Conservation (phyloP, 2,329 filamentous ascomycete species). For the Colletotrichum tamarilloi region DNA sequence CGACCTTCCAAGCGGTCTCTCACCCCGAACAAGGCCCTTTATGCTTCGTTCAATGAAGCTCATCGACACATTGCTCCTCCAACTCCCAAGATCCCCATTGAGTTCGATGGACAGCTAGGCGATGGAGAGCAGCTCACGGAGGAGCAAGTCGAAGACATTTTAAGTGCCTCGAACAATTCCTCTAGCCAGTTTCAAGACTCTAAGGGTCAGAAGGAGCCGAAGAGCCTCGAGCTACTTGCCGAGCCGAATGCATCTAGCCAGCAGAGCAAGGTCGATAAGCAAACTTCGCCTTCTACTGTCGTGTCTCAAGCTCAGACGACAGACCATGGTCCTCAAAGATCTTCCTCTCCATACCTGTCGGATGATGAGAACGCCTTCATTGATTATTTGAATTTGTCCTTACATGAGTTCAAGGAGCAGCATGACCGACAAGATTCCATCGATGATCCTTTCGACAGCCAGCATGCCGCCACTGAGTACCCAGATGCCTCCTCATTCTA, state of each 20-base stretch:
- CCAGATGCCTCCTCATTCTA: slow-evolving; percentile 30
- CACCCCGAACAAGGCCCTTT: slow-evolving; percentile 31
- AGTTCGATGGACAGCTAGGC: not conserved
- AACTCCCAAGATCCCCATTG: slow-evolving; percentile 6
- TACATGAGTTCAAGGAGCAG: not conserved
- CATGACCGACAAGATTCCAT: not conserved
- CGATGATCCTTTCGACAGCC: slow-evolving; percentile 1
- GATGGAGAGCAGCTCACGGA: not conserved
- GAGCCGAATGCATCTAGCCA: not conserved
- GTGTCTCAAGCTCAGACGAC: not conserved
- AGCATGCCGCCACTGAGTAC: not conserved
- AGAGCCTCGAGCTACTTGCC: not conserved
- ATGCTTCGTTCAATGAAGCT: slow-evolving; percentile 31
- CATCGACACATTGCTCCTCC: slow-evolving; percentile 29
- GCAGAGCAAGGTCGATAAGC: not conserved
- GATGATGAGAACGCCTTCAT: slow-evolving; percentile 20
- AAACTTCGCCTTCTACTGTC: not conserved
- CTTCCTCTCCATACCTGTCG: not conserved
- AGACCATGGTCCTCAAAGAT: not conserved
- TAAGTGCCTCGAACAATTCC: not conserved
- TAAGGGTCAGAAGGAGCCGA: not conserved
- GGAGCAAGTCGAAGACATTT: slow-evolving; percentile 27
- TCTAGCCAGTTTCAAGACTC: not conserved
- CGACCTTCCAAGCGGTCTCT: slow-evolving; percentile 24
- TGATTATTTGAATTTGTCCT: slow-evolving; percentile 5